phyloP scores from a whole-genome alignment of 1,139 yeast species.

The Hanseniaspora sp. region DNA sequence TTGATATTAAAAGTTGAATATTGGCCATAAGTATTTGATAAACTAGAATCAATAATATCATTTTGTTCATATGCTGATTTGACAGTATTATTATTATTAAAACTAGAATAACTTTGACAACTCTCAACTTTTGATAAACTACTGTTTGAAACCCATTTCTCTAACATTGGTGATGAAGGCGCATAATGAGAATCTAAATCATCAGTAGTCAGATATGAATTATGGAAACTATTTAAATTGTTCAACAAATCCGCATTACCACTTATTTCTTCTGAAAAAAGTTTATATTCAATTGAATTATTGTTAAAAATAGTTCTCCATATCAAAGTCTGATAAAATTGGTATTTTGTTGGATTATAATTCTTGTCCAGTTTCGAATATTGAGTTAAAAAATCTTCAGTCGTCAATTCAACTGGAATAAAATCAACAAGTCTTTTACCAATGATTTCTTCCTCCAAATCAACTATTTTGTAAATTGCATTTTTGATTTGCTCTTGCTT shows the following conservation, averaged over 20 bases:
- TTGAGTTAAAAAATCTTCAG: neutral
- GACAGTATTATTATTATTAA: neutral
- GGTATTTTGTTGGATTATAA: neutral
- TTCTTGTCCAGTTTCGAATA: neutral
- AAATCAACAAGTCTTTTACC: neutral
- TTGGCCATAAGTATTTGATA: neutral
- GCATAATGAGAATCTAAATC: constrained; percentile 9
- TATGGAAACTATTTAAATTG: constrained; percentile 19
- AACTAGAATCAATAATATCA: neutral
- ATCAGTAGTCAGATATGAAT: neutral
- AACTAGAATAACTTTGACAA: constrained; percentile 1
- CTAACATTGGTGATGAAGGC: constrained; percentile 14
- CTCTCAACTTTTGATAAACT: constrained; percentile 16
- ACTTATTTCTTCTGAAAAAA: constrained; percentile 2
- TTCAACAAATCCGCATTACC: constrained; percentile 23
- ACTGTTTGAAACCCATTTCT: constrained; percentile 14
- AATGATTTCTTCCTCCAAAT: neutral
- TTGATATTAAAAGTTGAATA: neutral
- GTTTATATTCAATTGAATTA: constrained; percentile 9
- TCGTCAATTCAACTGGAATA: neutral
- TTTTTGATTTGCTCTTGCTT: neutral
- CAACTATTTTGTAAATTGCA: neutral
- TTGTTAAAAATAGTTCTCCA: constrained; percentile 14
- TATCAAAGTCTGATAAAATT: constrained; percentile 11
- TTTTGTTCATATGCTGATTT: neutral